Evolutionary conservation across 2,329 filamentous ascomycete genomes (phyloP), one percentile per base, ranked within the genome.

Genomic region (Diplodia seriata): DNA sequence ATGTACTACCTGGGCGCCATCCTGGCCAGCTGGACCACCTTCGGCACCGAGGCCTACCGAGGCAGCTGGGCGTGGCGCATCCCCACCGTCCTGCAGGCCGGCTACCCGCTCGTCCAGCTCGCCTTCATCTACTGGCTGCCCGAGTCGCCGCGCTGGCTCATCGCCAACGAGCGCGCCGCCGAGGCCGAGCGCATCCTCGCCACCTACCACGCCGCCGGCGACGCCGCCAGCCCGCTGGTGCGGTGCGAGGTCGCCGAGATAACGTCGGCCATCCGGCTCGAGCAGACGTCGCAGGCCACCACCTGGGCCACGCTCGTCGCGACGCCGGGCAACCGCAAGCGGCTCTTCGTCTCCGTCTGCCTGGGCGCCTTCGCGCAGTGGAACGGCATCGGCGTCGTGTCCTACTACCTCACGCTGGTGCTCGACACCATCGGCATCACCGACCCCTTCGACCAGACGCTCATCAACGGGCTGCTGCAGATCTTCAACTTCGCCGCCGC

Each of bases 141-240:
- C 0, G 88, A 90, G 70, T 87, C 83, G 0, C 88, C 88, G 1
- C 82, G 88, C 69, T 89, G 86, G 86, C 78, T 88, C 18, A 83
- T 86, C 63, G 79, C 81, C 62, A 80, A 85, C 40, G 84, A 85
- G 38, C 82, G 83, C 9, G 76, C 81, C 2, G 85, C 86, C 26
- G 82, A 88, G 71, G 86, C 85, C 0, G 78, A 84, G 29, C 74
- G 79, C 4, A 81, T 87, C 9, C 78, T 90, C 38, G 80, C 84
- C 8, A 82, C 83, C 67, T 86, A 87, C 72, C 87, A 86, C 69
- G 80, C 83, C 2, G 69, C 70, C 15, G 81, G 85, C 65, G 80
- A 81, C 59, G 26, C n/a, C 2, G 8, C 38, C 11, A 59, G 47
- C 20, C 61, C 67, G 11, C 67, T 66, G 11, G 54, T 66, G 14